A percentile compares a stretch with the other conserved stretches of the same genome.
Conservation (phyloP, 2,329 filamentous ascomycete species). For the Stemphylium vesicarium region DNA sequence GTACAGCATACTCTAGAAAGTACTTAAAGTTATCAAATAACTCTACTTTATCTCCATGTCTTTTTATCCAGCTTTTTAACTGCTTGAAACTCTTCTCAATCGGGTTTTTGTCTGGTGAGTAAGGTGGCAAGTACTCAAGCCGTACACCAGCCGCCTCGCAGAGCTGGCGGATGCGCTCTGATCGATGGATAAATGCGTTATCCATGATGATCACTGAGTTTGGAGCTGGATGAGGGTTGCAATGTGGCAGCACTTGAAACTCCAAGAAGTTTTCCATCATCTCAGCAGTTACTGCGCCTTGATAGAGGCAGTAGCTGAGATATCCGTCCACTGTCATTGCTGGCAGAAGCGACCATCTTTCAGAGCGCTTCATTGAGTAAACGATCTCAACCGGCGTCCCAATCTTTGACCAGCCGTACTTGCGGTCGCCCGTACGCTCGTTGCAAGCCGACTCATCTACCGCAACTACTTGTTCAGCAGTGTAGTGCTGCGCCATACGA, state of each 20-base stretch:
- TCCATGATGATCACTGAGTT: background rate
- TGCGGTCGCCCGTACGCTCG: constrained; percentile 18
- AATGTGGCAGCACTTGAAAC: background rate
- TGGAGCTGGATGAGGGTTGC: background rate
- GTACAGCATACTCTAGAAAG: background rate
- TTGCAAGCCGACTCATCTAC: constrained; percentile 18
- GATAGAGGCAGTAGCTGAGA: background rate
- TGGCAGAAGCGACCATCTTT: constrained; percentile 11
- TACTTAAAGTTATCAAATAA: background rate
- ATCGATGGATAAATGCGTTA: background rate
- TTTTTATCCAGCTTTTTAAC: constrained; percentile 1
- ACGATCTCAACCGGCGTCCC: background rate
- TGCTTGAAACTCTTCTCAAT: constrained; percentile 6
- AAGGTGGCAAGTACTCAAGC: constrained; percentile 1
- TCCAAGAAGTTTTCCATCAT: constrained; percentile 4
- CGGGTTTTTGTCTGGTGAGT: constrained; percentile 2
- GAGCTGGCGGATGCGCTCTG: background rate
- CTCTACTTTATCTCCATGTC: background rate
- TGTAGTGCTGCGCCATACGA: background rate
- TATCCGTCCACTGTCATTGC: constrained; percentile 16
- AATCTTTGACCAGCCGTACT: constrained; percentile 14
- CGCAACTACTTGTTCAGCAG: constrained; percentile 13
- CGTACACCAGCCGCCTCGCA: background rate
- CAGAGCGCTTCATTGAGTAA: background rate
- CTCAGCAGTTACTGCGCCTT: constrained; percentile 7